Conservation (phyloP, 768 basidiomycete species). For the Termitomyces sp. region DNA sequence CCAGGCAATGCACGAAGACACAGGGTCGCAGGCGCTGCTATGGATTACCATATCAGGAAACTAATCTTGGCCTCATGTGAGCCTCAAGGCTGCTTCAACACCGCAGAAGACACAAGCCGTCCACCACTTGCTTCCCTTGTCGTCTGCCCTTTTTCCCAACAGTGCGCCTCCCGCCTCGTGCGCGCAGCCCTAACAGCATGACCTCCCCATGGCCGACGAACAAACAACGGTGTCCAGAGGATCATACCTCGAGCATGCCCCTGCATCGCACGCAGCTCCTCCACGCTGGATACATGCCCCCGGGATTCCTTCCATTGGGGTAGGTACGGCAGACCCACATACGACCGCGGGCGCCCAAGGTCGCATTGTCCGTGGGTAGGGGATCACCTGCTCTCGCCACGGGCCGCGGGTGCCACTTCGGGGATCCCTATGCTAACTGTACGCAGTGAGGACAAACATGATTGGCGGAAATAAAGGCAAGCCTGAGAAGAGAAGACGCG, state of each 20-base stretch:
- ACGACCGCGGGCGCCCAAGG: not conserved
- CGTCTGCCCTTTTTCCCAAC: slow-evolving; percentile 9
- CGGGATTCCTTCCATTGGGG: not conserved
- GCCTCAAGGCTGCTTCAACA: slow-evolving; percentile 3
- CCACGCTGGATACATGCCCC: slow-evolving; percentile 10
- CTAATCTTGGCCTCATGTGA: slow-evolving; percentile 7
- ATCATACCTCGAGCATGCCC: not conserved
- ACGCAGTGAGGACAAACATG: not conserved
- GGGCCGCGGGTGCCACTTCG: not conserved
- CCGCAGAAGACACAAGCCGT: slow-evolving; percentile 1
- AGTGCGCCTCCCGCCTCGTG: slow-evolving; percentile 16
- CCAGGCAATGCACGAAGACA: slow-evolving; percentile 5
- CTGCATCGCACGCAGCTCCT: not conserved
- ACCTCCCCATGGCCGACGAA: not conserved
- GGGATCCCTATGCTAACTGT: not conserved
- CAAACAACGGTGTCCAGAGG: slow-evolving; percentile 1
- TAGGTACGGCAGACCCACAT: not conserved
- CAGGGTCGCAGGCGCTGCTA: slow-evolving; percentile 2
- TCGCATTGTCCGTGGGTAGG: not conserved
- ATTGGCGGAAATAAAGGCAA: slow-evolving; percentile 1
- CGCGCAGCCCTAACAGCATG: slow-evolving; percentile 2
- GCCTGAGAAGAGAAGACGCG: slow-evolving; percentile 6
- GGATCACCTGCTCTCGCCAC: not conserved
- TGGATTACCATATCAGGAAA: slow-evolving; percentile 5
- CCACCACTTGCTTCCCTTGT: not conserved